Conservation (phyloP, 306 rosid species). For the Ormosia semicastrata region DNA sequence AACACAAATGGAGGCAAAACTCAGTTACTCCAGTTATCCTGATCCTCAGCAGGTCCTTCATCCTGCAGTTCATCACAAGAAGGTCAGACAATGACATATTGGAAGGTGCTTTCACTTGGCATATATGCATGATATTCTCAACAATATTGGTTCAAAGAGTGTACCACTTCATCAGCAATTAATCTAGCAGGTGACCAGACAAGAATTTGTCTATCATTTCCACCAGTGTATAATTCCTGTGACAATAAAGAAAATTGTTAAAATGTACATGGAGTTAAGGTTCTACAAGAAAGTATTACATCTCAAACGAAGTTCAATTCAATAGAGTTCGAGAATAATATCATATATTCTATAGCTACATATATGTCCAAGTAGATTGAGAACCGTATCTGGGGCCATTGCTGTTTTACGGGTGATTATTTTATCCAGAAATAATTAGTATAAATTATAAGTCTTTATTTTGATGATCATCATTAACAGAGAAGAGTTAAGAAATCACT, state of each 20-base stretch:
- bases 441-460: not conserved
- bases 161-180: slow-evolving; percentile 53
- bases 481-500: not conserved
- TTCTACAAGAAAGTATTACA: not conserved
- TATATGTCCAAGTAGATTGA: not conserved
- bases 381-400: not conserved
- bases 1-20: slow-evolving; percentile 5
- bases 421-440: not conserved
- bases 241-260: not conserved
- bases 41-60: slow-evolving; percentile 49
- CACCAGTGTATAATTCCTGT: slow-evolving; percentile 92
- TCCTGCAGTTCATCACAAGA: slow-evolving; percentile 57
- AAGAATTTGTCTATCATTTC: slow-evolving; percentile 88
- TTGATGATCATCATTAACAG: not conserved
- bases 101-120: not conserved
- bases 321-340: not conserved
- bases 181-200: slow-evolving; percentile 79
- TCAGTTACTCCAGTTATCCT: slow-evolving; percentile 86
- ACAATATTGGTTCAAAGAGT: slow-evolving; percentile 7
- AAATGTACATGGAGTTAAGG: not conserved
- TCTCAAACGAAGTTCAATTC: not conserved
- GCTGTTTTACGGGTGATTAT: not conserved
- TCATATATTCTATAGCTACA: not conserved
- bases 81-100: slow-evolving; percentile 27
- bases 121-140: not conserved